A percentile compares a stretch with the other conserved stretches of the same genome.
phyloP scores from a whole-genome alignment of 345 rosid genomes.

The Aquilaria sinensis region DNA sequence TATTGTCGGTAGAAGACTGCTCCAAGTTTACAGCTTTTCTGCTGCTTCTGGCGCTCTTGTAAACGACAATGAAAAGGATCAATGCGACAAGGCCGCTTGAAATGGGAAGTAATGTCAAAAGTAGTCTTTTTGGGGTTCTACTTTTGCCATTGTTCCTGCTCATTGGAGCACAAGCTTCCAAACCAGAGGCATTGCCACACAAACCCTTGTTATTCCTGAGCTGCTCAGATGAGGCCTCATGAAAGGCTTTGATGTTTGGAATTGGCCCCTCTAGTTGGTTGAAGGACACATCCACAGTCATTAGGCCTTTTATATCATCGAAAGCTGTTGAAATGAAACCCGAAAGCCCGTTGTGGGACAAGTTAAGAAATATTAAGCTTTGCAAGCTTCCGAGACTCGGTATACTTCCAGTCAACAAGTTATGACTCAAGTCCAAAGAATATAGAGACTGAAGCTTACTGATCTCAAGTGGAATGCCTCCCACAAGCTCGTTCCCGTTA shows the following conservation, averaged over 20 bases:
- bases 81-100: neutral
- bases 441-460: constrained; percentile 5
- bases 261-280: constrained; percentile 22
- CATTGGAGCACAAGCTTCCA: neutral
- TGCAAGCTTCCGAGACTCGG: neutral
- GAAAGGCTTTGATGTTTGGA: constrained; percentile 8
- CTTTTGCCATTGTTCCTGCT: constrained; percentile 4
- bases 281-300: constrained; percentile 12
- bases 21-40: neutral
- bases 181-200: constrained; percentile 2
- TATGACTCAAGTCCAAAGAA: constrained; percentile 29
- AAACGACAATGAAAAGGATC: constrained; percentile 14
- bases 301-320: constrained; percentile 9
- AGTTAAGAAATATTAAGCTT: neutral
- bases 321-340: constrained; percentile 20
- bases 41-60: neutral
- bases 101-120: neutral
- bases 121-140: neutral
- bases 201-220: neutral
- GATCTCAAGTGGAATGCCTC: constrained; percentile 8
- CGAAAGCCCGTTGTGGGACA: constrained; percentile 17
- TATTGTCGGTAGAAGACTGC: neutral
- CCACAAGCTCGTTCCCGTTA: constrained; percentile 9
- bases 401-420: constrained; percentile 13
- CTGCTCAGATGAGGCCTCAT: neutral